Conservation (phyloP, 1,139 yeast genomes). For the Suzukiozyma palmioleophila region DNA sequence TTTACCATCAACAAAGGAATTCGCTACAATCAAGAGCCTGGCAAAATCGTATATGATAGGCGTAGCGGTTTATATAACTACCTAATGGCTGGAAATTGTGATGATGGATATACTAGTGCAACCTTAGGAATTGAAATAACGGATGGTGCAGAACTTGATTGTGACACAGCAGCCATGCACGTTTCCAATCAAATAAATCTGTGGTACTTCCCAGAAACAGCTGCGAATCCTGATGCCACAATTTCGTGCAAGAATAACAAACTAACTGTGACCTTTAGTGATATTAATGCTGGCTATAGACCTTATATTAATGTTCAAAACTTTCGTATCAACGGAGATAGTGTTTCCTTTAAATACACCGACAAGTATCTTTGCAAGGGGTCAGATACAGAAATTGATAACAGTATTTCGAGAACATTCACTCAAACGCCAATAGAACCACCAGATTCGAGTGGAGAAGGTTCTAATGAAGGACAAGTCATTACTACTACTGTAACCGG, state of each 20-base stretch:
- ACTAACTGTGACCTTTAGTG: slow-evolving; percentile 11
- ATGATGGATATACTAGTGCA: slow-evolving; percentile 21
- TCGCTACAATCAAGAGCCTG: not conserved
- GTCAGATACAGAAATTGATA: too few species aligned
- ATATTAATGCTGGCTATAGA: slow-evolving; percentile 24
- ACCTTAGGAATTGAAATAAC: slow-evolving; percentile 16
- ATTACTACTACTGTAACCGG: slow-evolving; percentile 9
- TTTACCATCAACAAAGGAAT: slow-evolving; percentile 13
- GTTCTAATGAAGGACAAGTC: not conserved
- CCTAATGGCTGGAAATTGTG: slow-evolving; percentile 20
- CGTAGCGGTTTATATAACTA: slow-evolving; percentile 16
- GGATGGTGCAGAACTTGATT: not conserved
- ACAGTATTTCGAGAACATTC: too few species aligned
- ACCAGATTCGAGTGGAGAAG: too few species aligned
- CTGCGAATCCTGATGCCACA: slow-evolving; percentile 7
- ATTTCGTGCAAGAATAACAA: slow-evolving; percentile 13
- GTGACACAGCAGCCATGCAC: not conserved
- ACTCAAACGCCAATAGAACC: too few species aligned
- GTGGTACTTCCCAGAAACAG: slow-evolving; percentile 14
- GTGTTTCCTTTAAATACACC: too few species aligned
- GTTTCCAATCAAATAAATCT: slow-evolving; percentile 18
- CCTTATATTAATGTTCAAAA: slow-evolving; percentile 21
- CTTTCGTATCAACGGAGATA: too few species aligned
- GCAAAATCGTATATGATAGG: slow-evolving; percentile 8
- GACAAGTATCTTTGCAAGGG: too few species aligned